Percentiles rank a stretch among this genome's conserved stretches.
Evolutionary conservation across 2,329 filamentous ascomycete genomes (phyloP).

Genomic region (Mollisiaceae sp.): DNA sequence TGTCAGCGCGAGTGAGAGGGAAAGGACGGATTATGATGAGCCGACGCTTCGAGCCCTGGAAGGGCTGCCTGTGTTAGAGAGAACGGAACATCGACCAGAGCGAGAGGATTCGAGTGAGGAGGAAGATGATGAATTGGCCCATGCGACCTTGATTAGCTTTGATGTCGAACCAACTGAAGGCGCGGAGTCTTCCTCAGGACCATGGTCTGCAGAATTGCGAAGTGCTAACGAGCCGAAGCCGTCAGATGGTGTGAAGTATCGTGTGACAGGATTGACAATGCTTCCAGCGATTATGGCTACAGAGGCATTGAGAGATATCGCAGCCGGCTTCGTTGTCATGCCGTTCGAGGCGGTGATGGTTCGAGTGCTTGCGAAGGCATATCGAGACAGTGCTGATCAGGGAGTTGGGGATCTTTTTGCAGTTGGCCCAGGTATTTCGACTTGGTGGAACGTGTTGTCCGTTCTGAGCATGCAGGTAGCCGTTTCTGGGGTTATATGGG

Average conservation of each 20-base stretch:
- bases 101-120: slow-evolving; percentile 37
- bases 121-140: slow-evolving; percentile 40
- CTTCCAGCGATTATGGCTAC: slow-evolving; percentile 42
- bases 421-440: slow-evolving; percentile 21
- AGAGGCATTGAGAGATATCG: slow-evolving; percentile 40
- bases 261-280: slow-evolving; percentile 42
- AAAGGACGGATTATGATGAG: slow-evolving; percentile 29
- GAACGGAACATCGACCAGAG: slow-evolving; percentile 19
- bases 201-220: slow-evolving; percentile 44
- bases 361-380: slow-evolving; percentile 37
- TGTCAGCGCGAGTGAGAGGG: slow-evolving; percentile 15
- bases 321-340: slow-evolving; percentile 36
- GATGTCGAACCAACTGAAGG: slow-evolving; percentile 42
- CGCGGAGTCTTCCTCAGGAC: slow-evolving; percentile 31
- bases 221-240: slow-evolving; percentile 40
- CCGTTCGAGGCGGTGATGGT: slow-evolving; percentile 43
- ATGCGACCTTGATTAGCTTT: slow-evolving; percentile 43
- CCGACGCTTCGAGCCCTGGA: slow-evolving; percentile 41
- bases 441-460: slow-evolving; percentile 33
- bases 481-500: slow-evolving; percentile 38
- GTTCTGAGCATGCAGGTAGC: slow-evolving; percentile 36
- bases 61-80: slow-evolving; percentile 34
- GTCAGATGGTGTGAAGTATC: slow-evolving; percentile 35
- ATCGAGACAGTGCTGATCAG: slow-evolving; percentile 30
- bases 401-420: slow-evolving; percentile 32